phyloP scores from a whole-genome alignment of 163 green algal genomes.

The Chloromonas sp. region DNA sequence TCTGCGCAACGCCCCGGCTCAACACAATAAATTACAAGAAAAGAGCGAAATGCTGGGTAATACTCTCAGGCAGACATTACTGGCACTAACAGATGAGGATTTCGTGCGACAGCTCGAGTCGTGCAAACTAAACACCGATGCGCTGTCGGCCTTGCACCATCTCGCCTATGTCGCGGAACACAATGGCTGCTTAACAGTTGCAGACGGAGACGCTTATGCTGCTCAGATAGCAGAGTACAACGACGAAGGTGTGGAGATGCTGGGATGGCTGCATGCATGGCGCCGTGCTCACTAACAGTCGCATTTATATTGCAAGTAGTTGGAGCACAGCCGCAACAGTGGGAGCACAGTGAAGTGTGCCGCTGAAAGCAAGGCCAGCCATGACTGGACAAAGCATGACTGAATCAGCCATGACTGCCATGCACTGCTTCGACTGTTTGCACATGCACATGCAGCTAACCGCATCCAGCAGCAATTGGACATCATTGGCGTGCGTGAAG shows the following conservation, averaged over 20 bases:
- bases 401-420: too few relatives aligned
- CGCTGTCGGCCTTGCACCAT: neutral
- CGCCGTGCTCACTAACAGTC: neutral
- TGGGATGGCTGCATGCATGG: neutral
- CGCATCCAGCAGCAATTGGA: neutral
- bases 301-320: too few relatives aligned
- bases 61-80: too few relatives aligned
- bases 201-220: neutral
- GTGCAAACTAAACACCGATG: neutral
- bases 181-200: neutral
- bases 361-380: too few relatives aligned
- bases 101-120: too few relatives aligned
- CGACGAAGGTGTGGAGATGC: neutral
- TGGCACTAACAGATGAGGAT: too few relatives aligned
- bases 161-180: neutral
- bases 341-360: too few relatives aligned
- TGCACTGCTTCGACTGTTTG: neutral
- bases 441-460: neutral
- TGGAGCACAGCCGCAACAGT: too few relatives aligned
- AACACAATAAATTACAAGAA: too few relatives aligned
- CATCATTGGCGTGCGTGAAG: neutral
- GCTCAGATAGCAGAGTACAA: neutral
- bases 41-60: too few relatives aligned
- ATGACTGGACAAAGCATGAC: too few relatives aligned
- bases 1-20: too few relatives aligned